Base-by-base conservation (phyloP, 441 rosid genomes). In the Macaranga tanarius region DNA sequence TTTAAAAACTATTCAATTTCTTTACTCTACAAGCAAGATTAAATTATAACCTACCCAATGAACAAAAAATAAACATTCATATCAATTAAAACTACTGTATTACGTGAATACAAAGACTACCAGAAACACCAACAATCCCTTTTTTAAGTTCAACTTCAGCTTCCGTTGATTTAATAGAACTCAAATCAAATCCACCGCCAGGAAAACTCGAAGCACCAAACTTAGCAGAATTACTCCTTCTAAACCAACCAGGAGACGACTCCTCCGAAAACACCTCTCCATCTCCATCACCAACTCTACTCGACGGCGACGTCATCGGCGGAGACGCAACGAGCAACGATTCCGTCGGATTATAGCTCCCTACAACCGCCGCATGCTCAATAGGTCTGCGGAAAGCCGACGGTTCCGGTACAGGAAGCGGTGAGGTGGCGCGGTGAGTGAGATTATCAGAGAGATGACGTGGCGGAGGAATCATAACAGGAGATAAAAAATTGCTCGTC, bases 401-500 rank as follows among this genome's bases (percentile, higher is more conserved):
- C 12, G 76, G 78, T 6, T 77, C 88, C 1, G 97, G 97, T 5
- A 93, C 95, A 17, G 96, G 95, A 0, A 92, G 84, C 1, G 93
- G 93, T 8, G 79, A 77, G 3, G 87, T 83, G 11, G 89, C 81
- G 74, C 90, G 96, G 64, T 76, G 78, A 58, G 86, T 28, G 28
- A 89, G 82, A 71, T 86, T 87, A 15, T 87, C 99, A 2, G 94
- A 88, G 62, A 69, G 87, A 72, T 89, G 93, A 67, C 96, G 97
- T 9, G 97, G 79, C 38, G 97, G 97, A 12, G 95, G 96, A 26
- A 94, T 94, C 86, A 89, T 79, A 45, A 94, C 89, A 15, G 97
- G 97, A 50, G 92, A 87, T 72, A 88, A 86, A 20, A 89, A 79
- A 62, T 89, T 85, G 10, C 79, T 76, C 45, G 91, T 86, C 13